Evolutionary conservation across 176 grass and related monocot species (phyloP).

Genomic region (Ensete glaucum): DNA sequence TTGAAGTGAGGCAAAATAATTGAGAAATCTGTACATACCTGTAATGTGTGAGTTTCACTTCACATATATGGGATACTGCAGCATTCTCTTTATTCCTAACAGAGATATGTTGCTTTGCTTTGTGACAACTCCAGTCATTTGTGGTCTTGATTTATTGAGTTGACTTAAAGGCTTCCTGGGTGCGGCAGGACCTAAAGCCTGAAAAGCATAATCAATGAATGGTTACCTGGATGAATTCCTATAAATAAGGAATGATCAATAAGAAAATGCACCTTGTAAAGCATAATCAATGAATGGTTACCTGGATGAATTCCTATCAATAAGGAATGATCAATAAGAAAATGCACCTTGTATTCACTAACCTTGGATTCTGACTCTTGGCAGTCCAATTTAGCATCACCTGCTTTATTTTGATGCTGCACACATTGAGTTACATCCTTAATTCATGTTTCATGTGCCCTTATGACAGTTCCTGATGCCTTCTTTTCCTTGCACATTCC

Average conservation of each 20-base stretch:
- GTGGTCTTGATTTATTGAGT: conserved; percentile 1
- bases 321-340: not conserved
- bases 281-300: not conserved
- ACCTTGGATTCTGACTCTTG: conserved; percentile 14
- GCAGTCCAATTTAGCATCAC: not conserved
- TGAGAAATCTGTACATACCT: not conserved
- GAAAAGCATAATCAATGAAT: not conserved
- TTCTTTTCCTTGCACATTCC: not conserved
- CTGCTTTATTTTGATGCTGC: not conserved
- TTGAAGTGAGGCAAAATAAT: not conserved
- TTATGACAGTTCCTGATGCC: not conserved
- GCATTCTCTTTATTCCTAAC: not conserved
- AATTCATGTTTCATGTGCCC: not conserved
- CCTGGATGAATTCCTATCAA: not conserved
- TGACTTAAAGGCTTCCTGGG: not conserved
- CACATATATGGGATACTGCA: not conserved
- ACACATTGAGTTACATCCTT: not conserved
- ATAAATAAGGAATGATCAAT: not conserved
- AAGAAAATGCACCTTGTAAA: no score
- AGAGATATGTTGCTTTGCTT: not conserved
- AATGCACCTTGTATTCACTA: not conserved
- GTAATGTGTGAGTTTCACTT: not conserved
- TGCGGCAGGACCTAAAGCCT: not conserved
- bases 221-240: not conserved
- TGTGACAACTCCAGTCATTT: not conserved